phyloP scores from a whole-genome alignment of 2,329 filamentous ascomycete genomes.

The Ophiostoma piceae region DNA sequence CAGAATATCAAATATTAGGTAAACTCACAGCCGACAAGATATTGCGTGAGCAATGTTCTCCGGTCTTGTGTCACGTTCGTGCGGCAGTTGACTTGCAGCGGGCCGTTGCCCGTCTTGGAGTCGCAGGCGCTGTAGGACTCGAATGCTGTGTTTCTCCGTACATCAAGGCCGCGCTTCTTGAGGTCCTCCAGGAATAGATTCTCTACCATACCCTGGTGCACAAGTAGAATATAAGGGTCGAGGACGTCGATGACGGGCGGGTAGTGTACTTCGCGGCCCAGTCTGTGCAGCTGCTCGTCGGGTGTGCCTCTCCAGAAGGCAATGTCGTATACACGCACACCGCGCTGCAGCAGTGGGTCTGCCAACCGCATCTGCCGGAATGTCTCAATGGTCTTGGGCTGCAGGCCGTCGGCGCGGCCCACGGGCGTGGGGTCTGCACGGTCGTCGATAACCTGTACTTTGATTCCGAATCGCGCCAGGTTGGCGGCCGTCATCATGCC shows the following conservation, averaged over 20 bases:
- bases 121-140: constrained; percentile 50
- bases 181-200: constrained; percentile 65
- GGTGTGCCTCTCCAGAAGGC: constrained; percentile 63
- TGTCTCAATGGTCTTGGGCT: constrained; percentile 74
- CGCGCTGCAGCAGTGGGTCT: constrained; percentile 61
- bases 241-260: constrained; percentile 50
- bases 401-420: constrained; percentile 62
- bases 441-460: constrained; percentile 18
- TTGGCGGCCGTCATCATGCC: constrained; percentile 45
- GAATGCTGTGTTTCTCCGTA: constrained; percentile 61
- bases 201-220: constrained; percentile 73
- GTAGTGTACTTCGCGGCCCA: constrained; percentile 56
- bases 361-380: constrained; percentile 67
- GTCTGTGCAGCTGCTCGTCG: constrained; percentile 44
- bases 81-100: constrained; percentile 48
- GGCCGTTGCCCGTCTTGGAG: constrained; percentile 39
- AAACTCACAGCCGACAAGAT: constrained; percentile 58
- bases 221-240: constrained; percentile 51
- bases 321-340: constrained; percentile 68
- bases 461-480: constrained; percentile 55
- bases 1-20: not conserved
- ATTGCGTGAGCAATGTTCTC: constrained; percentile 48
- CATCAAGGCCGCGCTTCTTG: constrained; percentile 56
- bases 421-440: constrained; percentile 34
- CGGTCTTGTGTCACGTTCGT: constrained; percentile 49